Conservation (phyloP, 192 early-diverging fungal species). For the Backusella psychrophila region DNA sequence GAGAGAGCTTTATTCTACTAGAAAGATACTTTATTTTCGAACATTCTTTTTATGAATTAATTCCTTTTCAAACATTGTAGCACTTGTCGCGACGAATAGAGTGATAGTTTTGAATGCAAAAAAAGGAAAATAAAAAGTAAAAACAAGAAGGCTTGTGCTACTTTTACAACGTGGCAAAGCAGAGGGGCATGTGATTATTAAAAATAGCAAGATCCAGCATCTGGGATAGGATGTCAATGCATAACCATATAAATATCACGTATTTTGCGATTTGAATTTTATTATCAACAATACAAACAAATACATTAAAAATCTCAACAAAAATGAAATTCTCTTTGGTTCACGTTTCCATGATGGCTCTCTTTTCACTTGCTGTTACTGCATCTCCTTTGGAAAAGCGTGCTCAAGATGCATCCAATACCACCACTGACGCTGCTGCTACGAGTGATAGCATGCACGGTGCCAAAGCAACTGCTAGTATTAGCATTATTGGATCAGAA, state of each 20-base stretch:
- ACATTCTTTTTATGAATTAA: neutral
- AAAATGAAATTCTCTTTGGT: neutral
- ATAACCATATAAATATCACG: neutral
- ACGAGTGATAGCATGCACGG: neutral
- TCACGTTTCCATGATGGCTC: neutral
- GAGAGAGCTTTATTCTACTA: neutral
- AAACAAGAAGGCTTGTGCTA: neutral
- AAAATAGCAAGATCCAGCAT: neutral
- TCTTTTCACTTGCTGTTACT: neutral
- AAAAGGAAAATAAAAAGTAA: neutral
- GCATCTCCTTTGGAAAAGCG: neutral
- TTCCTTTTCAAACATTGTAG: neutral
- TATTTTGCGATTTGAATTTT: neutral
- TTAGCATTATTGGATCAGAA: neutral
- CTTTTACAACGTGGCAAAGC: neutral
- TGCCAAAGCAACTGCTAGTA: neutral
- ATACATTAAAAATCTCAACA: neutral
- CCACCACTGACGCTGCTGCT: neutral
- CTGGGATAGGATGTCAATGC: neutral
- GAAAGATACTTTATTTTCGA: neutral
- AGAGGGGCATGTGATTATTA: neutral
- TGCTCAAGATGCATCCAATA: neutral
- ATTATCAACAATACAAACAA: neutral
- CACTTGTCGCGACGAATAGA: neutral
- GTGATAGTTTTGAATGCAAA: neutral